Percentiles rank a stretch among this genome's conserved stretches.
Evolutionary conservation across 202 grass and related monocot species (phyloP).

Genomic region (Setaria viridis): DNA sequence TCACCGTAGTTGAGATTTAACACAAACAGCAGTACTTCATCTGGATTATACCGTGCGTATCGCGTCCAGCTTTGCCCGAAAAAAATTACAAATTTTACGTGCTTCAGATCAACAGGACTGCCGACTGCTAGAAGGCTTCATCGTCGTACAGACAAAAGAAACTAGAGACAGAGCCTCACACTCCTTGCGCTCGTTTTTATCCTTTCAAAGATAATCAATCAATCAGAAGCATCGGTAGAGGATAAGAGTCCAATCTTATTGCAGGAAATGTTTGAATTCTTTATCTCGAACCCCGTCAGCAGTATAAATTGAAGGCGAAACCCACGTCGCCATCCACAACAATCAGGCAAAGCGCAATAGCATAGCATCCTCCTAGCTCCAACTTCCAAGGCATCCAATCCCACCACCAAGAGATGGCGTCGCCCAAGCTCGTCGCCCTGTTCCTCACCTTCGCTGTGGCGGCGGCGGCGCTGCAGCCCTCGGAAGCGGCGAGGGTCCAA

Average conservation of each 20-base stretch:
- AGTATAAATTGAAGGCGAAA: conserved; percentile 16
- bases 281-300: not conserved
- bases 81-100: not conserved
- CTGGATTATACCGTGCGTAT: not conserved
- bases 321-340: not conserved
- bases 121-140: not conserved
- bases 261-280: not conserved
- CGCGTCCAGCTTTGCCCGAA: not conserved
- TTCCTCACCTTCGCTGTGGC: conserved; percentile 27
- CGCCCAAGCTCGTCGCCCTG: not conserved
- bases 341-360: conserved; percentile 14
- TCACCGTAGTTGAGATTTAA: not conserved
- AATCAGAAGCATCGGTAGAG: not conserved
- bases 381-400: not conserved
- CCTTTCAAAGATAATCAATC: not conserved
- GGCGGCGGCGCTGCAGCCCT: not conserved
- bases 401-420: conserved; percentile 2
- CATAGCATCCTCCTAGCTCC: not conserved
- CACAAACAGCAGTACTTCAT: not conserved
- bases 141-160: not conserved
- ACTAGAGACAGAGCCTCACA: not conserved
- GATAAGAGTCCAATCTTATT: not conserved
- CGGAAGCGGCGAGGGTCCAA: not conserved
- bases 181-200: not conserved
- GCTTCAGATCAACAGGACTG: not conserved